phyloP scores from a whole-genome alignment of 257 asterid species.

The Salvia splendens region DNA sequence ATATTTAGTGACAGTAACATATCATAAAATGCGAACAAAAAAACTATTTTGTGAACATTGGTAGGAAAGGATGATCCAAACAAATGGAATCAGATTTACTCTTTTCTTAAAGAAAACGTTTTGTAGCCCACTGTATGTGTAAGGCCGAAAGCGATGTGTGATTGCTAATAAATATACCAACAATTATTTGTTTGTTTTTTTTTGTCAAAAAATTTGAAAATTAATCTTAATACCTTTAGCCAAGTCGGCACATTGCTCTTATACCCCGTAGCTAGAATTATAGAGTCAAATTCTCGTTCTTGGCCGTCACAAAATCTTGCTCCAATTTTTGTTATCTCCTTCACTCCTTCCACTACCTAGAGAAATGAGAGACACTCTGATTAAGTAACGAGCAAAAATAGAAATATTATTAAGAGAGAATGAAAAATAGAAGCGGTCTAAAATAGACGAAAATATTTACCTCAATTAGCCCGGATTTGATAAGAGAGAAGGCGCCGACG shows the following conservation, averaged over 20 bases:
- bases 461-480: slow-evolving; percentile 71
- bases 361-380: too few species aligned
- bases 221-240: slow-evolving; percentile 64
- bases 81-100: slow-evolving; percentile 77
- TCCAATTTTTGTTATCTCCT: slow-evolving; percentile 70
- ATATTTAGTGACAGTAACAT: slow-evolving; percentile 56
- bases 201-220: too few species aligned
- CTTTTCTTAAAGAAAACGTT: slow-evolving; percentile 68
- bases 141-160: slow-evolving; percentile 65
- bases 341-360: slow-evolving; percentile 75
- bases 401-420: too few species aligned
- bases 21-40: slow-evolving; percentile 48
- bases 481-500: slow-evolving; percentile 78
- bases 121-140: slow-evolving; percentile 76
- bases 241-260: slow-evolving; percentile 90
- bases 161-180: slow-evolving; percentile 36
- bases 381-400: too few species aligned
- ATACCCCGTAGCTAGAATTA: slow-evolving; percentile 91
- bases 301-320: slow-evolving; percentile 82
- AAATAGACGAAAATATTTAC: slow-evolving; percentile 26
- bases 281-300: slow-evolving; percentile 74
- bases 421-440: too few species aligned
- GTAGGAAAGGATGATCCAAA: slow-evolving; percentile 57
- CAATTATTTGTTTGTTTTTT: not conserved
- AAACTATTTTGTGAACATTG: slow-evolving; percentile 4